Base-by-base conservation (phyloP, 495 filamentous ascomycete species). In the Hypoxylon trugodes region DNA sequence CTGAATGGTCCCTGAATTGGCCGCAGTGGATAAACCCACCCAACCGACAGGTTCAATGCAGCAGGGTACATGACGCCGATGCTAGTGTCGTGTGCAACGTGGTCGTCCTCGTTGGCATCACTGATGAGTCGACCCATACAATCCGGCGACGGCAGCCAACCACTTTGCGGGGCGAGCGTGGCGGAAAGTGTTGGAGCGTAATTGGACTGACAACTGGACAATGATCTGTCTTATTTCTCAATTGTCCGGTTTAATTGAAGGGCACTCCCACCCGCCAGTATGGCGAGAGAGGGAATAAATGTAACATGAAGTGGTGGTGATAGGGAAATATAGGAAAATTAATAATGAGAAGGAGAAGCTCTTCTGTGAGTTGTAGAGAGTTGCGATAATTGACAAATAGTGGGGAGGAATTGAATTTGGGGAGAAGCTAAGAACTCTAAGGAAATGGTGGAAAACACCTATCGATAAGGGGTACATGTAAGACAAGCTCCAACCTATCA, bases 21-120 rank as follows among this genome's bases (percentile, higher is more conserved):
- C 49, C 59, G 59, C 53, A 43, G 65, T 59, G 53, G 65, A 36
- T 55, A 59, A 55, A 59, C 32, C 59, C 64, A 55, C 47, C 46
- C 53, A 67, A 63, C 52, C 64, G 48, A 48, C 59, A 63, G 47
- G 48, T 55, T 53, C 59, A 64, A 50, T 60, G 55, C 54, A 64
- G 41, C n/a, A n/a, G n/a, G n/a, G 12, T 60, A 59, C 65, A 69
- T 60, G 67, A 56, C 61, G 65, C 59, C 68, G 69, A 66, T 70
- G 66, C 52, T 53, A 66, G 65, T 60, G 63, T 68, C 38, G 59
- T 68, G 63, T 73, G 76, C 76, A 74, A 79, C 76, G 76, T 79
- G 76, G 74, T 70, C 74, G 69, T 59, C 74, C 71, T 71, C 68
- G 65, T 68, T 74, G 73, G 74, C 72, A 71, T 69, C 56, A 68